A percentile compares a stretch with the other conserved stretches of the same genome.
phyloP scores from a whole-genome alignment of 1,284 basidiomycete species.

The Chiua sp. region DNA sequence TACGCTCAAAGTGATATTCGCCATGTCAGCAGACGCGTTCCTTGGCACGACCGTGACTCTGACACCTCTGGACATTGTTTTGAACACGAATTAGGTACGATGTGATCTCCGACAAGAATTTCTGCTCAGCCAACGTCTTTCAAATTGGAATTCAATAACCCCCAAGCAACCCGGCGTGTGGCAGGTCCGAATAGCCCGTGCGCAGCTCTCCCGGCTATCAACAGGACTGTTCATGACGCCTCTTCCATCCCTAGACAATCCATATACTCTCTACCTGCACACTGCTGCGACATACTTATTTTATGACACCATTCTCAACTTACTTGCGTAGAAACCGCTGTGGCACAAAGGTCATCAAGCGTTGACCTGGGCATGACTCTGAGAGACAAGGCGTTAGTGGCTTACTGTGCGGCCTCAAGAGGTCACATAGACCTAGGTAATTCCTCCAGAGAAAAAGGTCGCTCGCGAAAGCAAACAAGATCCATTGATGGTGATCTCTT shows the following conservation, averaged over 20 bases:
- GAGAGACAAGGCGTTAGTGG: slow-evolving; percentile 58
- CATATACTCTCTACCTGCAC: slow-evolving; percentile 46
- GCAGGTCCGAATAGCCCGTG: slow-evolving; percentile 62
- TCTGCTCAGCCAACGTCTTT: too few relatives aligned
- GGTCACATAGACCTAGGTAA: slow-evolving; percentile 31
- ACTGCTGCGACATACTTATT: slow-evolving; percentile 76
- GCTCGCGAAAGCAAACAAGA: slow-evolving; percentile 26
- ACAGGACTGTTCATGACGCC: slow-evolving; percentile 41
- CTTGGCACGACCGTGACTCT: too few relatives aligned
- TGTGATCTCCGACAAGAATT: too few relatives aligned
- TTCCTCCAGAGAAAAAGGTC: slow-evolving; percentile 40
- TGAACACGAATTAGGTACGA: too few relatives aligned
- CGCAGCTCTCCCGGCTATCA: slow-evolving; percentile 49
- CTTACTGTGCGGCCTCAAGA: slow-evolving; percentile 64
- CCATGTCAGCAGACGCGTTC: too few relatives aligned
- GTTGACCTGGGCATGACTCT: too few relatives aligned
- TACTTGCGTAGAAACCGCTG: slow-evolving; percentile 59
- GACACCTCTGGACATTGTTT: too few relatives aligned
- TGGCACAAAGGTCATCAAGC: slow-evolving; percentile 63
- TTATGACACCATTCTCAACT: slow-evolving; percentile 70
- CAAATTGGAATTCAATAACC: too few relatives aligned
- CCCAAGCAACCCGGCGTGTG: too few relatives aligned
- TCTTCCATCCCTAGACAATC: slow-evolving; percentile 21
- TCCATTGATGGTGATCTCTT: slow-evolving; percentile 61
- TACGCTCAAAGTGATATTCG: too few relatives aligned